Evolutionary conservation across 805 yeast genomes (phyloP), one percentile per base, ranked within the genome.

Genomic region (Clavispora carvajalis): DNA sequence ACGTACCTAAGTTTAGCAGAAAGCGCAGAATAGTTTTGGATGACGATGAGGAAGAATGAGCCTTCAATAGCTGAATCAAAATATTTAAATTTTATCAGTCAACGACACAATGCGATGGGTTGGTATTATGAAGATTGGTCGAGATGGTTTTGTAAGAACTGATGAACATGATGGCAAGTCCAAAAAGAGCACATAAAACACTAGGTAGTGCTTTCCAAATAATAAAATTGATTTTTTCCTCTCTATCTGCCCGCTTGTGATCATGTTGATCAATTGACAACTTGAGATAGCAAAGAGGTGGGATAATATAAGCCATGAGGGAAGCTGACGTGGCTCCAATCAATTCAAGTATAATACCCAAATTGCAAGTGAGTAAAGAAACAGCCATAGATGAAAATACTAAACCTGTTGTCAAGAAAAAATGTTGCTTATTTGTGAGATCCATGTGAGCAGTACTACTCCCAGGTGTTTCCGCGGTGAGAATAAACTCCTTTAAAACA

Each of bases 241-340:
- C 38, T 2, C 39, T 25, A 10, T 44, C 31, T 1, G 55, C 39
- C n/a, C 41, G 34, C 31, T 42, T 33, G 67, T 46, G 51, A 70
- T 77, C 45, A 51, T 63, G 39, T 55, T 65, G 48, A 28, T 58
- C 61, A 67, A 65, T 42, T 0, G 88, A 76, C 52, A 90, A 72
- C 46, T 82, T 79, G 45, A 88, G 59, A 52, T 74, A 85, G 52
- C 96, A 90, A 58, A 82, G 58, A 3, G 96, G 96, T 0, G 98
- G 98, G 13, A 90, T 65, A 17, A 90, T 87, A 57, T 86, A 90
- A 0, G 98, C 97, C 83, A 91, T 82, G 28, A 85, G 68, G 15
- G 95, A 87, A 0, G 97, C 97, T 0, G 95, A 84, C 0, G 95
- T 84, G 0, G 96, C 90, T 2, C 98, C 98, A 23, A 88, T 89